These are phyloP conservation scores for Pichia membranifaciens DNA, from an alignment of 805 yeast species.

Conservation along the genomic window DNA sequence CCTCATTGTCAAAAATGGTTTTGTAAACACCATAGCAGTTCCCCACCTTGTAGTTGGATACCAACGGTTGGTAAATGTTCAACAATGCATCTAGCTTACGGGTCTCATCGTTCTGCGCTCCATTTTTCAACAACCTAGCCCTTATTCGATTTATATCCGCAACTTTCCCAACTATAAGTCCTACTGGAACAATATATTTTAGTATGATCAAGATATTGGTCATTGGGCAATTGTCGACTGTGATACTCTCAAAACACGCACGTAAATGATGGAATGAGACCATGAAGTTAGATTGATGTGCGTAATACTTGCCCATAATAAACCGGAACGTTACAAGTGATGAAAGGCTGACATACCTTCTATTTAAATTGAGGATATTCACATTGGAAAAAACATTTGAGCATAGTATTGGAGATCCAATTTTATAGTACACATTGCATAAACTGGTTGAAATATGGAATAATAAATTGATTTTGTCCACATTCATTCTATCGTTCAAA, in stretches of 20 bases:
- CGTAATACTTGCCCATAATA: conserved; percentile 46
- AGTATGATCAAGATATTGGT: conserved; percentile 30
- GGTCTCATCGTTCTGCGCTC: background rate
- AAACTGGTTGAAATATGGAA: conserved; percentile 43
- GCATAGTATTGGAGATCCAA: conserved; percentile 53
- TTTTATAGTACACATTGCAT: conserved; percentile 46
- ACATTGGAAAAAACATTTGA: conserved; percentile 57
- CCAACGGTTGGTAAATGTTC: conserved; percentile 35
- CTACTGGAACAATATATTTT: conserved; percentile 45
- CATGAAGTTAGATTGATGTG: conserved; percentile 45
- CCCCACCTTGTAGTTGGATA: conserved; percentile 35
- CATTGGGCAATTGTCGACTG: conserved; percentile 1
- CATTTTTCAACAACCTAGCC: conserved; percentile 1
- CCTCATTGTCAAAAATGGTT: conserved; percentile 31
- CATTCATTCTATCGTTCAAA: conserved; percentile 27
- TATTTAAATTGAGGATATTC: conserved; percentile 43
- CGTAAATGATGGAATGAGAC: conserved; percentile 42
- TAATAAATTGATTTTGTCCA: conserved; percentile 40
- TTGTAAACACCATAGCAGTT: conserved; percentile 34
- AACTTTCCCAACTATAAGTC: conserved; percentile 45
- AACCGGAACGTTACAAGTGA: conserved; percentile 50
- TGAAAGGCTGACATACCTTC: conserved; percentile 34
- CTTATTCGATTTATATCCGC: conserved; percentile 33
- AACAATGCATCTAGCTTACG: conserved; percentile 15
- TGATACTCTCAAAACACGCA: conserved; percentile 40